phyloP scores from a whole-genome alignment of 352 stramenopile species.

The Discostella stelligera region DNA sequence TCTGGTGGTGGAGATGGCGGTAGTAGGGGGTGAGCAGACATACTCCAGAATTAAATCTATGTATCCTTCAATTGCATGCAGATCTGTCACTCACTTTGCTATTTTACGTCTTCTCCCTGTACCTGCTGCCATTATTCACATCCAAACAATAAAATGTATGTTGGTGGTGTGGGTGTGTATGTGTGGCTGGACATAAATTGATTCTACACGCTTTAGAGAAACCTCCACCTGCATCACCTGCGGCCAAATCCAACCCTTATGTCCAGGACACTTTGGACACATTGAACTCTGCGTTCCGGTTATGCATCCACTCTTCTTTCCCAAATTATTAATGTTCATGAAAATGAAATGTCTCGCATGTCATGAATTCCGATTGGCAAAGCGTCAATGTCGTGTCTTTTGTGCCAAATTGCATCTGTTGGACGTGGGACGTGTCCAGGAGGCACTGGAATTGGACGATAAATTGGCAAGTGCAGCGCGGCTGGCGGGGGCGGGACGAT shows the following conservation, averaged over 20 bases:
- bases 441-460: constrained; percentile 80
- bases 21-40: not conserved
- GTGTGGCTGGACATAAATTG: too few species aligned
- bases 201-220: too few species aligned
- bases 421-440: constrained; percentile 86
- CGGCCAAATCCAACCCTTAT: constrained; percentile 92
- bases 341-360: constrained; percentile 98
- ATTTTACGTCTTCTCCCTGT: not conserved
- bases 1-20: constrained; percentile 18
- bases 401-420: constrained; percentile 90
- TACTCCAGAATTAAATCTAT: not conserved
- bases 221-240: constrained; percentile 94
- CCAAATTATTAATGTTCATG: constrained; percentile 92
- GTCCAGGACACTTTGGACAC: constrained; percentile 97
- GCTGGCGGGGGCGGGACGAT: constrained; percentile 12
- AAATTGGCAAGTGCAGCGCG: constrained; percentile 34
- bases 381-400: constrained; percentile 81
- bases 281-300: constrained; percentile 98
- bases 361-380: constrained; percentile 92
- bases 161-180: not conserved
- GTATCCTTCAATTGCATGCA: not conserved
- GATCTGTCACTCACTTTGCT: not conserved
- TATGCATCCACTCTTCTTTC: constrained; percentile 98
- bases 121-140: not conserved
- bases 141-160: not conserved